Evolutionary conservation across 345 rosid genomes (phyloP).

Genomic region (Arabidopsis arenosa): DNA sequence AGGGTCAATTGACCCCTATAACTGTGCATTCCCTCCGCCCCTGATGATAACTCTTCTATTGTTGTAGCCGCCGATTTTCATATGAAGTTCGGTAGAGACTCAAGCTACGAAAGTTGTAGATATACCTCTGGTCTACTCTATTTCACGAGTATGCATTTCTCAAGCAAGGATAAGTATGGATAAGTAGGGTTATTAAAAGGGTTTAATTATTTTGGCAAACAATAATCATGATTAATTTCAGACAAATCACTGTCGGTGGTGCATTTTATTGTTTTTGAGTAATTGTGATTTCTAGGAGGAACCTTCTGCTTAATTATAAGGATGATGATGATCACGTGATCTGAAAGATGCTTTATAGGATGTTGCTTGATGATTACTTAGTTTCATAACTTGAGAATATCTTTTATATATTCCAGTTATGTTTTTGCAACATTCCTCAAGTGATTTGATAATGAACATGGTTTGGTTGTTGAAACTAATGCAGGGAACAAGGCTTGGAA

Average conservation of each 20-base stretch:
- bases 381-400: not conserved
- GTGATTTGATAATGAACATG: constrained; percentile 17
- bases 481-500: constrained; percentile 98
- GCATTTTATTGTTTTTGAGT: constrained; percentile 22
- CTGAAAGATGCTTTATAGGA: constrained; percentile 50
- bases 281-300: constrained; percentile 46
- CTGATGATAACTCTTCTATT: not conserved
- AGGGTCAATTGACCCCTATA: too few species aligned
- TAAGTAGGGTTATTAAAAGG: constrained; percentile 18
- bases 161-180: not conserved
- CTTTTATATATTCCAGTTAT: not conserved
- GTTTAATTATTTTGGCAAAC: constrained; percentile 13
- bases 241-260: constrained; percentile 27
- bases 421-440: not conserved
- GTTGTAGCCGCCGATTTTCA: not conserved
- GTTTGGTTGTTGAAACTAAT: constrained; percentile 45
- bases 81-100: not conserved
- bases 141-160: not conserved
- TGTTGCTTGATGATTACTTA: constrained; percentile 38
- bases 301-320: constrained; percentile 40
- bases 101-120: too few species aligned
- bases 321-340: constrained; percentile 42
- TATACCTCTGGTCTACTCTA: constrained; percentile 15
- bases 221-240: constrained; percentile 40
- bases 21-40: too few species aligned